Conservation (phyloP, 352 stramenopile species). For the Globisporangium yorkense region DNA sequence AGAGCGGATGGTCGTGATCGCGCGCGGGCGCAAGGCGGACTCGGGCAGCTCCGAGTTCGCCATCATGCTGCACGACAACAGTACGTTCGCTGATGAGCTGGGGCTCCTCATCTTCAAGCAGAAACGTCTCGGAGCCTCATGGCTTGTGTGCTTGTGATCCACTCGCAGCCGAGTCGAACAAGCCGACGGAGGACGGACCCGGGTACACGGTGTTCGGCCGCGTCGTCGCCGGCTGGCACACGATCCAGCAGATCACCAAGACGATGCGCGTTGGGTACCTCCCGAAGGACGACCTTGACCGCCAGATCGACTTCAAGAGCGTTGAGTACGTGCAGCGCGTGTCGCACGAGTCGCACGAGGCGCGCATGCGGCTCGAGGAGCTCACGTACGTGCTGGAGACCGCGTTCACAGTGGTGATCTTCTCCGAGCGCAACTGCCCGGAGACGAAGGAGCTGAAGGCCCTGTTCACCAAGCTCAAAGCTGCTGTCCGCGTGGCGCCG, state of each 20-base stretch:
- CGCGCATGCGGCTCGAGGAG: conserved; percentile 58
- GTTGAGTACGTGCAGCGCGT: conserved; percentile 60
- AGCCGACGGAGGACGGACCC: conserved; percentile 48
- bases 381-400: conserved; percentile 69
- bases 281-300: conserved; percentile 55
- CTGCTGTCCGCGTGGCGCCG: conserved; percentile 45
- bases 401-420: conserved; percentile 88
- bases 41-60: conserved; percentile 81
- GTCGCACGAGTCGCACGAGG: conserved; percentile 52
- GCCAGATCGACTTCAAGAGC: conserved; percentile 64
- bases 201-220: conserved; percentile 80
- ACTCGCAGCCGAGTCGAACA: conserved; percentile 37
- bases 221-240: conserved; percentile 73
- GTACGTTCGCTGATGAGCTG: conserved; percentile 12
- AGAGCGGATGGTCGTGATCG: conserved; percentile 80
- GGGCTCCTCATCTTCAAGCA: too few relatives aligned
- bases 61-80: conserved; percentile 85
- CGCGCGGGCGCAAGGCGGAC: conserved; percentile 54
- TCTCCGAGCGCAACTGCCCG: conserved; percentile 92
- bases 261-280: conserved; percentile 67
- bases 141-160: too few relatives aligned
- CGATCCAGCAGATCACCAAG: conserved; percentile 66
- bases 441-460: conserved; percentile 89
- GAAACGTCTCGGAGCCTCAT: background rate
- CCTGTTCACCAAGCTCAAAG: conserved; percentile 66